A percentile compares a stretch with the other conserved stretches of the same genome.
phyloP scores from a whole-genome alignment of 257 asterid genomes.

The Solanum chilense region DNA sequence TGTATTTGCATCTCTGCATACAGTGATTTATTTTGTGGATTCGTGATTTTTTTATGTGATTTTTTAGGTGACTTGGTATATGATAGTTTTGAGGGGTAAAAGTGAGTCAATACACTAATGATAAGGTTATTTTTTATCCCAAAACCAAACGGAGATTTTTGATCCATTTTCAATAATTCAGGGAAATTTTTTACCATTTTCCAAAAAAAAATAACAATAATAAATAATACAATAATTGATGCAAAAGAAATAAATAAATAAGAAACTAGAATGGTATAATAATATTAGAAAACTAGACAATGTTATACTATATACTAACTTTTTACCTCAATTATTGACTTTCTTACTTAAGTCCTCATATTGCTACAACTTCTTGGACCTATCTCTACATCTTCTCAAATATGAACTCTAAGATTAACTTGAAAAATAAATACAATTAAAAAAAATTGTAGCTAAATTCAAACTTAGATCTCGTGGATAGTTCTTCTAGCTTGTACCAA shows the following conservation, averaged over 20 bases:
- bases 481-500: background rate
- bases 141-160: no score
- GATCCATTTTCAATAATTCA: no score
- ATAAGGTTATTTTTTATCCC: no score
- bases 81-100: no score
- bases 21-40: no score
- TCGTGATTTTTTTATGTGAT: no score
- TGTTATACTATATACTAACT: background rate
- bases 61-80: no score
- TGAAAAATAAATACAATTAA: no score
- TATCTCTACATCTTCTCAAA: background rate
- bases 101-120: no score
- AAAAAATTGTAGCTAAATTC: background rate
- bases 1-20: no score
- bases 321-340: background rate
- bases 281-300: background rate
- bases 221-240: background rate
- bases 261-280: background rate
- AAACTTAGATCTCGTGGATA: background rate
- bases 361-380: background rate
- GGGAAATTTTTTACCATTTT: no score
- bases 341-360: background rate
- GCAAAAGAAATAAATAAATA: background rate
- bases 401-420: background rate
- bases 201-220: background rate